Evolutionary conservation across 441 rosid genomes (phyloP).

Genomic region (Pelargonium cotyledonis): DNA sequence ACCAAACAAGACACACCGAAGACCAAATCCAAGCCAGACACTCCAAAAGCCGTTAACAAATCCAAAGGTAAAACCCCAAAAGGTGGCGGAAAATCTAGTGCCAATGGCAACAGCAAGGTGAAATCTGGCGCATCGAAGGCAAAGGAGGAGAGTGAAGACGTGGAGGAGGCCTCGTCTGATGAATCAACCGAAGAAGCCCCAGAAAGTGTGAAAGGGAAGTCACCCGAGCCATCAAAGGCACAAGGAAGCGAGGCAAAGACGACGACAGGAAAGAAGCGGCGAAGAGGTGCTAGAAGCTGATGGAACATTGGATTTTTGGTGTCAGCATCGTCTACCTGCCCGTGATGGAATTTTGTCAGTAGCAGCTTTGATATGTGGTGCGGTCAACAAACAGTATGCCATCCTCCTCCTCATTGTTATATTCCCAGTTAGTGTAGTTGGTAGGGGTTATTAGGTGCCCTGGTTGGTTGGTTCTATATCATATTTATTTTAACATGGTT

Average conservation of each 20-base stretch:
- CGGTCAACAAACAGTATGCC: too few species aligned
- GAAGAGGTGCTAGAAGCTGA: slow-evolving; percentile 34
- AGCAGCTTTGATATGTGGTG: too few species aligned
- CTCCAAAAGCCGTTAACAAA: slow-evolving; percentile 32
- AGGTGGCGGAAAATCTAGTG: slow-evolving; percentile 38
- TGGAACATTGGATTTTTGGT: not conserved
- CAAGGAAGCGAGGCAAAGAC: slow-evolving; percentile 44
- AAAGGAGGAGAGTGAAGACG: slow-evolving; percentile 37
- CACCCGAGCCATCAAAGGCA: slow-evolving; percentile 37
- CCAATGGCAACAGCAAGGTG: slow-evolving; percentile 38
- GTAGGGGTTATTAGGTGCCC: too few species aligned
- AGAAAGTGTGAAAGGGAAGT: slow-evolving; percentile 42
- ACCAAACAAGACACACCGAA: slow-evolving; percentile 40
- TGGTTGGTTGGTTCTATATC: too few species aligned
- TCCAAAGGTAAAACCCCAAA: slow-evolving; percentile 38
- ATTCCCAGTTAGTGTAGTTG: too few species aligned
- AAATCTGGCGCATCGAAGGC: slow-evolving; percentile 52
- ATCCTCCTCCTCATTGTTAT: too few species aligned
- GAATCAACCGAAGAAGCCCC: slow-evolving; percentile 28
- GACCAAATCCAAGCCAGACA: slow-evolving; percentile 48
- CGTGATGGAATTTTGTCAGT: too few species aligned
- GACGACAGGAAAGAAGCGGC: slow-evolving; percentile 46
- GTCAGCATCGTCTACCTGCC: too few species aligned
- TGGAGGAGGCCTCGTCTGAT: slow-evolving; percentile 40
- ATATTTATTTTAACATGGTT: too few species aligned